Base-by-base conservation (phyloP, 177 flowering plant genomes). In the Telopea speciosissima region DNA sequence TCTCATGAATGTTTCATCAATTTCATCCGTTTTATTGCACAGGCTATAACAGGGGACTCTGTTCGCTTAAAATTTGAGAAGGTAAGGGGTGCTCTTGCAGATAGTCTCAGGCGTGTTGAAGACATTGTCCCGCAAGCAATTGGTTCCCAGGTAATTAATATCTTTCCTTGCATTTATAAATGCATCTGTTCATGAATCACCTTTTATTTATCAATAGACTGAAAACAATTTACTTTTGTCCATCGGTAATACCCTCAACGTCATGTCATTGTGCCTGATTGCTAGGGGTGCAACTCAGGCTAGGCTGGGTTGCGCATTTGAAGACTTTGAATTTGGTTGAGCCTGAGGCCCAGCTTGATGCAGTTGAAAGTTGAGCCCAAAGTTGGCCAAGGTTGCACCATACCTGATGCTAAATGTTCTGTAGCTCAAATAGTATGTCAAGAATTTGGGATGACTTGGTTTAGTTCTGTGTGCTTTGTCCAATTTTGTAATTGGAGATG, bases 1-100 rank as follows among this genome's bases (percentile, higher is more conserved):
- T 44, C 21, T 45, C 11, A 44, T 66, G 65, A 24, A 3, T 60
- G 54, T 17, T 13, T 62, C 40, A 26, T 31, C 56, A 25, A 40
- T 36, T 68, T 63, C 25, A 61, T 31, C 24, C 8, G 25, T 60
- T 61, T n/a, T 13, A 26, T 68, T 64, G 42, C 73, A 70, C 81
- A 95, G 99, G 99, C 98, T 73, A 93, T 93, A 75, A 96, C 99
- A 17, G 96, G 93, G 65, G 97, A 96, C 78, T 91, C 99, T 59
- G 85, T 93, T 45, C 86, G 87, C 79, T 67, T 78, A 68, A 96
- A 96, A 73, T 96, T 96, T 82, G 99, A 93, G 79, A 96, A 85
- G 81, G 92, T 89, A 58, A 86, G 81, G 79, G 76, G 62, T 83
- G 84, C 95, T 26, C 93, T 96, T 72, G 84, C 62, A 67, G 95